Evolutionary conservation across 2,329 filamentous ascomycete genomes (phyloP).

Genomic region (Diaporthe australafricana): DNA sequence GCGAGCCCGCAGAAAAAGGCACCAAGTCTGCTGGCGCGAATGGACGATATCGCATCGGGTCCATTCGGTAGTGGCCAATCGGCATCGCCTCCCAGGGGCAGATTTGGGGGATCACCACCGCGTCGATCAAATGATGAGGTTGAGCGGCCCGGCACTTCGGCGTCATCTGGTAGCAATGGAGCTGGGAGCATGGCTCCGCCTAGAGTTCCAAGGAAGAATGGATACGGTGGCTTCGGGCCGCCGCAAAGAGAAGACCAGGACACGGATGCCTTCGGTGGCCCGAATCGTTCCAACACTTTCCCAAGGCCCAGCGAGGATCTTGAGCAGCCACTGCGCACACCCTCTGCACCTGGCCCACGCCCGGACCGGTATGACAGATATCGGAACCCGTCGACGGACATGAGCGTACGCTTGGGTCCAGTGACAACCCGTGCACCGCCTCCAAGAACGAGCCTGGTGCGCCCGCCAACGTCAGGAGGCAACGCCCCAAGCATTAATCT

Average conservation of each 20-base stretch:
- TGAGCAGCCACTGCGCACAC: conserved; percentile 56
- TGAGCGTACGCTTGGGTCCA: conserved; percentile 49
- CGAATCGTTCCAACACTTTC: conserved; percentile 65
- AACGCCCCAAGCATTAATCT: conserved; percentile 63
- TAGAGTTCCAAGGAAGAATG: conserved; percentile 59
- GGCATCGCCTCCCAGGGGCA: conserved; percentile 31
- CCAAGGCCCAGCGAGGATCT: conserved; percentile 53
- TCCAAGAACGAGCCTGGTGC: conserved; percentile 62
- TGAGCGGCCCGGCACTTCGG: conserved; percentile 47
- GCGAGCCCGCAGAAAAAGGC: conserved; percentile 59
- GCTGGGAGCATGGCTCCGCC: conserved; percentile 49
- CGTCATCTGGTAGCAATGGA: conserved; percentile 48
- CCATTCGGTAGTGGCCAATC: conserved; percentile 64
- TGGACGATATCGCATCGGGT: conserved; percentile 74
- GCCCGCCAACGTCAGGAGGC: conserved; percentile 53
- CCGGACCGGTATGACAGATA: conserved; percentile 52
- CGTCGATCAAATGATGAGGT: conserved; percentile 35
- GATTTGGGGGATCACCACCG: conserved; percentile 22
- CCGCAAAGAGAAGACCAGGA: conserved; percentile 54
- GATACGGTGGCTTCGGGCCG: conserved; percentile 69
- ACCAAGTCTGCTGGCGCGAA: conserved; percentile 65
- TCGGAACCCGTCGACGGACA: conserved; percentile 44
- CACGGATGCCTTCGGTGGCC: conserved; percentile 48
- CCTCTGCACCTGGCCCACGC: conserved; percentile 60
- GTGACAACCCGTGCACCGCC: conserved; percentile 65